Base-by-base conservation (phyloP, 805 yeast species). In the Metschnikowia picachoensis region DNA sequence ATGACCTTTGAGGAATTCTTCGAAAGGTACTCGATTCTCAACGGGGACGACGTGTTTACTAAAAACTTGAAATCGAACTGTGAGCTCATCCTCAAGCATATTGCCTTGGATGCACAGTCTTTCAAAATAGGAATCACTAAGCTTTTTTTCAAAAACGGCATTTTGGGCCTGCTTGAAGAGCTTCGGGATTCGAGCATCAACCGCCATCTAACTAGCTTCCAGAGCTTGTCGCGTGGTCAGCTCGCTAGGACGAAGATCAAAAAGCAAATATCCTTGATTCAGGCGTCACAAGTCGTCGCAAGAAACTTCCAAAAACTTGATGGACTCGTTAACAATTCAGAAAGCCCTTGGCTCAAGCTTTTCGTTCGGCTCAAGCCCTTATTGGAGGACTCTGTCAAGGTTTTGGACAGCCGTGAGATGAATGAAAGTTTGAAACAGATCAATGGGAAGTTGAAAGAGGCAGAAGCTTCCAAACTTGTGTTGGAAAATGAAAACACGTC, bases 1-100 rank as follows among this genome's bases (percentile, higher is more conserved):
- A 80, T 92, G 60, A 79, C 83, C 28, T 92, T 91, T 64, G 79
- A 82, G 37, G 92, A 88, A 39, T 94, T 94, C 67, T 79, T 77
- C 42, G 74, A 72, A 33, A 76, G 96, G 44, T 94, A 94, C 62
- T 78, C 78, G 29, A 78, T 91, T n/a, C 68, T 94, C 25, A 46
- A 52, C 41, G 74, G 81, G 8, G 68, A 74, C 13, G 76, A 76
- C 39, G 66, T 71, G 34, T 68, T 62, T 48, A 66, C 73, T 7
- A 67, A 67, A 35, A 67, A 80, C 49, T 72, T 77, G 48, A 89
- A 83, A 60, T 80, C 83, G 35, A 82, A 84, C 49, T 81, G 91
- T 60, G 87, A 82, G 52, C 57, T 82, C 16, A 77, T 92, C 15
- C 67, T 92, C 44, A 76, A 79, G 27, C 75, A 79, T n/a, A 66